phyloP scores from a whole-genome alignment of 495 filamentous ascomycete species.

The Talaromyces trachyspermus region DNA sequence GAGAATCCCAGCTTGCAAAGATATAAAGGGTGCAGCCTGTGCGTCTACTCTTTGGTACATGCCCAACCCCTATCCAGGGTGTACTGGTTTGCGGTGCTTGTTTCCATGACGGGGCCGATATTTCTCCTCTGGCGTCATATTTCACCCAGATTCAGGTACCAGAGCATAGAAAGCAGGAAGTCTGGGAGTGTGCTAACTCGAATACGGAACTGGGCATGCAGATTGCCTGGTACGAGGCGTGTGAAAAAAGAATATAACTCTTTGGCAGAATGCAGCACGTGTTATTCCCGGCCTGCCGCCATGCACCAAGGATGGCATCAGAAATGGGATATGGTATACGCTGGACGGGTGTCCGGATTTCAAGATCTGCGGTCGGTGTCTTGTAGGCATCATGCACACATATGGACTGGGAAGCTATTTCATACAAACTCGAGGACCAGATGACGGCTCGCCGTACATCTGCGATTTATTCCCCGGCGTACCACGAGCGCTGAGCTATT shows the following conservation, averaged over 20 bases:
- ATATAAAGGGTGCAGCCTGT: background rate
- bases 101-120: constrained; percentile 24
- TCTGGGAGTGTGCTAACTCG: constrained; percentile 15
- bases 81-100: constrained; percentile 28
- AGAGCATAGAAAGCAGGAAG: background rate
- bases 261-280: constrained; percentile 7
- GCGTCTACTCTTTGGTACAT: constrained; percentile 25
- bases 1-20: constrained; percentile 3
- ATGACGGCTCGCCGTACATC: constrained; percentile 12
- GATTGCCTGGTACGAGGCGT: constrained; percentile 19
- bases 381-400: constrained; percentile 19
- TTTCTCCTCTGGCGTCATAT: constrained; percentile 7
- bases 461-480: constrained; percentile 12
- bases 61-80: constrained; percentile 18
- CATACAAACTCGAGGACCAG: constrained; percentile 16
- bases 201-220: constrained; percentile 18
- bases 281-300: background rate
- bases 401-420: constrained; percentile 23
- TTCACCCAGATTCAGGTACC: constrained; percentile 2
- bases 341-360: constrained; percentile 21
- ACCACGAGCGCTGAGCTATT: constrained; percentile 12
- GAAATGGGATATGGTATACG: constrained; percentile 25
- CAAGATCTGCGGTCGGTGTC: constrained; percentile 27
- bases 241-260: constrained; percentile 17
- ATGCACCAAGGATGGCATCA: constrained; percentile 21